Evolutionary conservation across 176 grass and related monocot genomes (phyloP).

Genomic region (Saccharum officinarum): DNA sequence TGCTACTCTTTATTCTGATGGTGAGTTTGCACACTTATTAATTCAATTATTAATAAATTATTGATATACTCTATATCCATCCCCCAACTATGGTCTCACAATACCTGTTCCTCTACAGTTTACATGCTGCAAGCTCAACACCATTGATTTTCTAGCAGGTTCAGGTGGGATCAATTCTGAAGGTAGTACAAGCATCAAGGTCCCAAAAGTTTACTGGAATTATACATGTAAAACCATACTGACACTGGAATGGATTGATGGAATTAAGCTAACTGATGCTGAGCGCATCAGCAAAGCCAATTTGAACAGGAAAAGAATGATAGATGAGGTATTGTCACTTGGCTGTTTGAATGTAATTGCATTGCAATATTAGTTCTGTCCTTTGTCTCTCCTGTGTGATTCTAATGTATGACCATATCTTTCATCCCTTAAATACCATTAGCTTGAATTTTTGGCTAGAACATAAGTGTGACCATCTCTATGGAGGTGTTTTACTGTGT

Average conservation of each 20-base stretch:
- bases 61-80: background rate
- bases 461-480: background rate
- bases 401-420: background rate
- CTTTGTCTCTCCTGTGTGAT: background rate
- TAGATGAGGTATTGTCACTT: constrained; percentile 64
- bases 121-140: background rate
- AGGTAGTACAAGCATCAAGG: constrained; percentile 55
- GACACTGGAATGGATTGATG: constrained; percentile 97
- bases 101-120: background rate
- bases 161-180: constrained; percentile 37
- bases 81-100: background rate
- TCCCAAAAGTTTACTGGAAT: constrained; percentile 90
- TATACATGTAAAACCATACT: constrained; percentile 79
- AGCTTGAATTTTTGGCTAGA: background rate
- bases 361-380: background rate
- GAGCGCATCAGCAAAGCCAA: constrained; percentile 67
- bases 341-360: background rate
- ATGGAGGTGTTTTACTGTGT: background rate
- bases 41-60: background rate
- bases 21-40: constrained; percentile 38
- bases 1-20: constrained; percentile 66
- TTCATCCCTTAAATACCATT: background rate
- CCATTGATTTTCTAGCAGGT: constrained; percentile 21
- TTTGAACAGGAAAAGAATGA: constrained; percentile 78
- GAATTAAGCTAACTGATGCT: constrained; percentile 86